Evolutionary conservation across 805 yeast species (phyloP).

Genomic region (Metschnikowia cerradonensis): DNA sequence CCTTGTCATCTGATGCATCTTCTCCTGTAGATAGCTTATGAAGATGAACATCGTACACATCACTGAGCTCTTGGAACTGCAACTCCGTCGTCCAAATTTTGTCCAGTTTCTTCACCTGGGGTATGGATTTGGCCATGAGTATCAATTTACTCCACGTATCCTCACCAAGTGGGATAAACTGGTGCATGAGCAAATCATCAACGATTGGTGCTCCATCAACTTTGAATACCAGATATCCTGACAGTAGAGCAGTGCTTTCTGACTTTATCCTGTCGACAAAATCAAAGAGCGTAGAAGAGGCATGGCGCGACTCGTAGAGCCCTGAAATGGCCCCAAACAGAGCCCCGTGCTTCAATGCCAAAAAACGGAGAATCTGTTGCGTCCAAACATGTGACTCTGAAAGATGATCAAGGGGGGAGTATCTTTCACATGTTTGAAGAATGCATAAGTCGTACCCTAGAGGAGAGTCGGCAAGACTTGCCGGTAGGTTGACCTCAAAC

Average conservation of each 20-base stretch:
- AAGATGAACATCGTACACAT: conserved; percentile 14
- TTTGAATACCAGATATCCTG: conserved; percentile 6
- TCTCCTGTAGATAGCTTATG: neutral
- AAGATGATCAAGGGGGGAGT: conserved; percentile 17
- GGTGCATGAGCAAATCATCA: conserved; percentile 12
- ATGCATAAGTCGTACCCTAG: conserved; percentile 18
- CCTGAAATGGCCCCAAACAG: conserved; percentile 15
- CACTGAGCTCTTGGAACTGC: conserved; percentile 16
- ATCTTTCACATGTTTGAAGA: conserved; percentile 14
- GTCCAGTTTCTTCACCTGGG: conserved; percentile 8
- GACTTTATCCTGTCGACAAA: conserved; percentile 5
- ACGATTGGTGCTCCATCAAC: conserved; percentile 4
- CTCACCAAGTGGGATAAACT: conserved; percentile 44
- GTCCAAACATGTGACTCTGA: conserved; percentile 19
- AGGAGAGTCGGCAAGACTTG: conserved; percentile 25
- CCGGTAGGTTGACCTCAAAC: conserved; percentile 9
- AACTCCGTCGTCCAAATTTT: conserved; percentile 13
- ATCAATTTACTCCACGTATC: conserved; percentile 53
- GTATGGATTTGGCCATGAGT: conserved; percentile 26
- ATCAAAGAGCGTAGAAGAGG: conserved; percentile 4
- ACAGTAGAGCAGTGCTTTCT: neutral
- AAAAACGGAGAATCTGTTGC: conserved; percentile 36
- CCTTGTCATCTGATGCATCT: neutral
- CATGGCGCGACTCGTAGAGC: conserved; percentile 18
- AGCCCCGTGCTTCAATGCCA: conserved; percentile 31